phyloP scores from a whole-genome alignment of 73 alveolate genomes.

The Diophrys appendiculata region DNA sequence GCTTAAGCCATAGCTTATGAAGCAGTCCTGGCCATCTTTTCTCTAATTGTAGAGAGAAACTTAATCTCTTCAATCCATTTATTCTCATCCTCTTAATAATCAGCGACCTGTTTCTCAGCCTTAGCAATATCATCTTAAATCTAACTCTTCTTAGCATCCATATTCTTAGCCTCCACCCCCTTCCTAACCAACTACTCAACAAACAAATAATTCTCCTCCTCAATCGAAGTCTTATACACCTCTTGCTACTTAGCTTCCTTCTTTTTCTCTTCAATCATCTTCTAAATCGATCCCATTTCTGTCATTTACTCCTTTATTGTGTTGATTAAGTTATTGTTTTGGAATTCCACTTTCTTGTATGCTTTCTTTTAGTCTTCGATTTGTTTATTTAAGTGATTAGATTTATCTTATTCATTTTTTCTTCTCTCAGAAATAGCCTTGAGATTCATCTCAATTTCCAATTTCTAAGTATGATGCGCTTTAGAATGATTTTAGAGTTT shows the following conservation, averaged over 20 bases:
- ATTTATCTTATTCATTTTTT: conserved; percentile 66
- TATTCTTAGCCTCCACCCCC: conserved; percentile 72
- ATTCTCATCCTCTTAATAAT: conserved; percentile 63
- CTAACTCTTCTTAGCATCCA: conserved; percentile 64
- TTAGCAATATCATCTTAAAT: conserved; percentile 55
- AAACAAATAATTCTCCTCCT: conserved; percentile 67
- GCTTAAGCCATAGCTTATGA: conserved; percentile 93
- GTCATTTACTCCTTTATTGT: conserved; percentile 66
- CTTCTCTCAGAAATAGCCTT: conserved; percentile 37
- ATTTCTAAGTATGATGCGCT: conserved; percentile 46
- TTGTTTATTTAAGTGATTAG: conserved; percentile 59
- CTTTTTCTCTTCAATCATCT: conserved; percentile 70
- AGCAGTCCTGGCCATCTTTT: conserved; percentile 95
- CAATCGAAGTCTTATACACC: conserved; percentile 60
- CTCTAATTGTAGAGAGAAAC: conserved; percentile 87
- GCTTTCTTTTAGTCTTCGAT: conserved; percentile 66
- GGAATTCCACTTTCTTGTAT: conserved; percentile 68
- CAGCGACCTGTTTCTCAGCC: conserved; percentile 68
- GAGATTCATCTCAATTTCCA: conserved; percentile 57
- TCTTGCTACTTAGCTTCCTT: conserved; percentile 75
- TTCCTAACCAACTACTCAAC: conserved; percentile 70
- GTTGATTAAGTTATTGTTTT: conserved; percentile 42
- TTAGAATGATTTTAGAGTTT: conserved; percentile 48
- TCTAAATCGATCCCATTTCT: conserved; percentile 36
- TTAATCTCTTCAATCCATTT: conserved; percentile 81